A percentile compares a stretch with the other conserved stretches of the same genome.
Conservation (phyloP, 805 yeast species). For the Wickerhamomyces pijperi region DNA sequence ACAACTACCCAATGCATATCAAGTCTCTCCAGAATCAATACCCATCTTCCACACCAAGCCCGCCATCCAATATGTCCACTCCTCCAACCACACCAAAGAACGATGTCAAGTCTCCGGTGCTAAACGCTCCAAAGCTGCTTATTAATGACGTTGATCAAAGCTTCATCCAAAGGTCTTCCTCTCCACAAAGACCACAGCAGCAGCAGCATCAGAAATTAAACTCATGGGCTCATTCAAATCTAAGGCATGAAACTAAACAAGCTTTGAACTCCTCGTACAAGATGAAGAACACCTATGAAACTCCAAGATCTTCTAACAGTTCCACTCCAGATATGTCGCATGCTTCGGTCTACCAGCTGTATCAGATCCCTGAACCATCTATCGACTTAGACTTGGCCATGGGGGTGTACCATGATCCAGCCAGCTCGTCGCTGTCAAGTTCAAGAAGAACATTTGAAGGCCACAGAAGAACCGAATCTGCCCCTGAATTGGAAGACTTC, state of each 20-base stretch:
- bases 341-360: slow-evolving; percentile 6
- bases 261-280: neutral
- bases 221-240: slow-evolving; percentile 28
- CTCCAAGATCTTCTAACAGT: slow-evolving; percentile 11
- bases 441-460: slow-evolving; percentile 21
- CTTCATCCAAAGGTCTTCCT: slow-evolving; percentile 5
- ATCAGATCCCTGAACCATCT: slow-evolving; percentile 37
- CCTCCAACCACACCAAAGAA: slow-evolving; percentile 1
- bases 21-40: neutral
- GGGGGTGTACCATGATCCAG: slow-evolving; percentile 22
- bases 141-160: neutral
- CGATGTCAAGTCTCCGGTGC: neutral
- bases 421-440: slow-evolving; percentile 2
- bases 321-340: slow-evolving; percentile 17
- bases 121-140: neutral
- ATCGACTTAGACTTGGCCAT: slow-evolving; percentile 47
- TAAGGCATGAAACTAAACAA: slow-evolving; percentile 8
- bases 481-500: slow-evolving; percentile 37
- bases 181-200: neutral
- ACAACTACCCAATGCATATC: slow-evolving; percentile 4
- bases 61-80: neutral
- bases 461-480: slow-evolving; percentile 46
- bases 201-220: slow-evolving; percentile 23
- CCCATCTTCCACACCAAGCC: neutral
- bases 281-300: slow-evolving; percentile 1